Conservation (phyloP, 2,329 filamentous ascomycete genomes). For the Colletotrichum salicis region DNA sequence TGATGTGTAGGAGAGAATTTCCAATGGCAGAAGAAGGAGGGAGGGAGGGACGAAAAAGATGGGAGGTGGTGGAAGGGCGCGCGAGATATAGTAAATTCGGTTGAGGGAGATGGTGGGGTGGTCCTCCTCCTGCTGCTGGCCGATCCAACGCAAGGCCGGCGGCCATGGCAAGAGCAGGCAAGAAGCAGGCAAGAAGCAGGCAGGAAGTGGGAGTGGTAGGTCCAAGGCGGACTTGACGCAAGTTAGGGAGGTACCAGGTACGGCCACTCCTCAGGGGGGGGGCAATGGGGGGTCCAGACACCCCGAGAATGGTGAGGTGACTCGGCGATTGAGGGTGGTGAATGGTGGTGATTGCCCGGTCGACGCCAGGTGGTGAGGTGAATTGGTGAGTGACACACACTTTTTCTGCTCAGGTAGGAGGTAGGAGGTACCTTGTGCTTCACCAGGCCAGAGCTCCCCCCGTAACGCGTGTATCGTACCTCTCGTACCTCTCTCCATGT, state of each 20-base stretch:
- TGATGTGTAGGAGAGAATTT: constrained; percentile 17
- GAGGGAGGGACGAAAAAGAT: neutral
- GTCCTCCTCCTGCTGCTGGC: constrained; percentile 31
- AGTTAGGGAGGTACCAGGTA: constrained; percentile 31
- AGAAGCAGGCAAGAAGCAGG: neutral
- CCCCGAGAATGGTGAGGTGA: constrained; percentile 11
- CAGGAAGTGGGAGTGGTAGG: neutral
- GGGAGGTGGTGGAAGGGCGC: constrained; percentile 27
- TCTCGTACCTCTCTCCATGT: neutral
- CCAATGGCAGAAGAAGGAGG: constrained; percentile 26
- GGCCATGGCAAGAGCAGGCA: constrained; percentile 7
- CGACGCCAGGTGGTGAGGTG: constrained; percentile 14
- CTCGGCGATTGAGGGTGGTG: constrained; percentile 8
- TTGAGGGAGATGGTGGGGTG: constrained; percentile 43
- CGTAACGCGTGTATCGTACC: constrained; percentile 23
- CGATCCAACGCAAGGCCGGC: constrained; percentile 11
- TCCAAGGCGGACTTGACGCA: constrained; percentile 18
- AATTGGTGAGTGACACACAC: constrained; percentile 29
- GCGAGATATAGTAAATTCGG: constrained; percentile 37
- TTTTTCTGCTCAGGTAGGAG: constrained; percentile 2
- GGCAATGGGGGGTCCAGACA: neutral
- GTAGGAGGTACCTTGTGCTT: neutral
- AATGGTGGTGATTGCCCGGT: constrained; percentile 25
- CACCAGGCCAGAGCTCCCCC: constrained; percentile 10
- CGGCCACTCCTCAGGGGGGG: constrained; percentile 23